phyloP scores from a whole-genome alignment of 192 early-diverging fungal genomes.

The Gamsiella multidivaricata region DNA sequence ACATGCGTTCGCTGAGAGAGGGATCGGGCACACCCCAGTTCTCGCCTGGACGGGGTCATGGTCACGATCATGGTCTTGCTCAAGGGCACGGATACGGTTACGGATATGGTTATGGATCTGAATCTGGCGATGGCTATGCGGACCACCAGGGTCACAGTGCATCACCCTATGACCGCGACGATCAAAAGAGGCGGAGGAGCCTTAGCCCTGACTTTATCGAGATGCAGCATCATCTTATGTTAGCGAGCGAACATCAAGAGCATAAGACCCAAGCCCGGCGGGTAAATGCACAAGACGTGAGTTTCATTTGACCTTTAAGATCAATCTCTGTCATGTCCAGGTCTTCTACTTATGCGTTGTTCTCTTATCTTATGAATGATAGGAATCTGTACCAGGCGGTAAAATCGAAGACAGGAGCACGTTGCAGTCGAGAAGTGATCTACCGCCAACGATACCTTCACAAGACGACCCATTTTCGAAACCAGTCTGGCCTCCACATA shows the following conservation, averaged over 20 bases:
- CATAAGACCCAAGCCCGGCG: no score
- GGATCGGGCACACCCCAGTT: conserved; percentile 6
- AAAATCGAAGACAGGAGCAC: no score
- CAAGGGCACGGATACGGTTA: not conserved
- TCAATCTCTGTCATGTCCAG: no score
- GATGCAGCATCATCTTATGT: not conserved
- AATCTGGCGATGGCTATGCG: not conserved
- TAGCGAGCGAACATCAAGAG: no score
- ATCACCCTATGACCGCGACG: not conserved
- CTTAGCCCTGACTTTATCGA: not conserved
- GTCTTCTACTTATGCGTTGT: no score
- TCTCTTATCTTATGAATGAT: no score
- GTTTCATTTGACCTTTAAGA: no score
- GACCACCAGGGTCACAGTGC: not conserved
- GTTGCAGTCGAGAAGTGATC: no score
- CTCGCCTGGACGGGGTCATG: not conserved
- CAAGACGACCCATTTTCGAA: not conserved
- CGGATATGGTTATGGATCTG: not conserved
- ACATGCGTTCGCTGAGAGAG: not conserved
- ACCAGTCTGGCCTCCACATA: not conserved
- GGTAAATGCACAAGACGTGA: no score
- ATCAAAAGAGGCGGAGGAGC: conserved; percentile 2
- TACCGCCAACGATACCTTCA: no score
- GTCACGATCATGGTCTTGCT: not conserved
- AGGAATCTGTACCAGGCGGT: no score